Base-by-base conservation (phyloP, 108 stramenopile species). In the Licmophora abbreviata region DNA sequence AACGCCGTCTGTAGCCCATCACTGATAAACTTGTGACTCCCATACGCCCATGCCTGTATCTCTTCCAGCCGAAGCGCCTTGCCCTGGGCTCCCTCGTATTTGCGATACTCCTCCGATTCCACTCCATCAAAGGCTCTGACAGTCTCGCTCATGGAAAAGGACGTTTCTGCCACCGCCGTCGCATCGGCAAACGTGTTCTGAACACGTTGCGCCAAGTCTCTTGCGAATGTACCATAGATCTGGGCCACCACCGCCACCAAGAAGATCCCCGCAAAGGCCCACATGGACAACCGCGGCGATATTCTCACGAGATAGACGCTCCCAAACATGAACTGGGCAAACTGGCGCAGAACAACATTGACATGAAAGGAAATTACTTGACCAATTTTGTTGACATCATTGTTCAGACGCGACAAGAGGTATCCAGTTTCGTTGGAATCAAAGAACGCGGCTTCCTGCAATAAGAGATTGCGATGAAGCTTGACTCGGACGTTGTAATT, bases 391-490 rank as follows among this genome's bases (percentile, higher is more conserved):
- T 85, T 87, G n/a, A 89, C 87, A 54, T 93, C 88, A 51, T 85
- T 85, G 46, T 88, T 81, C 17, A 95, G 68, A 38, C 86, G 77
- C 48, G 77, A 77, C 8, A 90, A 54, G 17, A 95, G 59, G 51
- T 77, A 72, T 11, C 91, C 94, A 17, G 74, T 70, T 58, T 85
- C 79, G 43, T 67, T 85, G 17, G 68, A 55, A 56, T 95, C 91
- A 51, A 90, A 92, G 54, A 79, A 95, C n/a, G 75, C 81, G 4
- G 88, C 83, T 44, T 92, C 91, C 56, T 95, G 94, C 29, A 81
- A 61, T 12, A 95, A 59, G 8, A 95, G 60, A 41, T 74, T 85
- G 14, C 82, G 79, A 71, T 91, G 85, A 24, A 91, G 65, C 45
- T 86, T 86, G 20, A 86, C 84, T 25, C 88, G 70, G 51, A 90